phyloP scores from a whole-genome alignment of 2,329 filamentous ascomycete species.

The Cucurbitaria berberidis region DNA sequence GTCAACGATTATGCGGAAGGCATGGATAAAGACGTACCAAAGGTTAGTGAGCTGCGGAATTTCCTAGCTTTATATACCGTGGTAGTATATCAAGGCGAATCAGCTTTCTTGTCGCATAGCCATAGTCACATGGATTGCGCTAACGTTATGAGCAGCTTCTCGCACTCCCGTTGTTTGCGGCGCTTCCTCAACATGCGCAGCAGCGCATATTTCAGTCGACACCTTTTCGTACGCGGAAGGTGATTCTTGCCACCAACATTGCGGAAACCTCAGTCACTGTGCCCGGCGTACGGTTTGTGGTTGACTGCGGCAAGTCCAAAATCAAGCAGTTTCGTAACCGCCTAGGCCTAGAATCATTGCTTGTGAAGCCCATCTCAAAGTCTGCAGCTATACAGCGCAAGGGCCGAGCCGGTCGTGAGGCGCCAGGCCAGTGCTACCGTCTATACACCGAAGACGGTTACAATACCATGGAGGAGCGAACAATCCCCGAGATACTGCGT shows the following conservation, averaged over 20 bases:
- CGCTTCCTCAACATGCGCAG: conserved; percentile 84
- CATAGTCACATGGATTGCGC: background rate
- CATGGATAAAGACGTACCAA: conserved; percentile 76
- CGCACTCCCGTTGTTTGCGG: conserved; percentile 85
- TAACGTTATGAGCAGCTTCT: conserved; percentile 53
- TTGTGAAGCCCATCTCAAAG: conserved; percentile 89
- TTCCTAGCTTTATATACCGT: background rate
- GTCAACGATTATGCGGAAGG: conserved; percentile 79
- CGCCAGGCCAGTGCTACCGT: conserved; percentile 84
- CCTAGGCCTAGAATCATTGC: conserved; percentile 86
- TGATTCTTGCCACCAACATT: conserved; percentile 94
- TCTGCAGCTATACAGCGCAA: conserved; percentile 91
- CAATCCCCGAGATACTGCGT: conserved; percentile 86
- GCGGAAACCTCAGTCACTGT: conserved; percentile 99
- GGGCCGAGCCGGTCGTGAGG: conserved; percentile 92
- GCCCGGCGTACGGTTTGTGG: conserved; percentile 86
- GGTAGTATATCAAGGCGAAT: background rate
- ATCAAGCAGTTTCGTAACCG: conserved; percentile 87
- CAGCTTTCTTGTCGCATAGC: background rate
- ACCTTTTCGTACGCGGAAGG: conserved; percentile 77
- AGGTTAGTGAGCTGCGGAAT: conserved; percentile 50
- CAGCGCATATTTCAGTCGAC: conserved; percentile 83
- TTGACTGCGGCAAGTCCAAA: conserved; percentile 94
- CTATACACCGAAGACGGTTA: conserved; percentile 86
- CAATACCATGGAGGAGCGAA: conserved; percentile 70